Base-by-base conservation (phyloP, 2,329 filamentous ascomycete genomes). In the Paraphoma sp. region DNA sequence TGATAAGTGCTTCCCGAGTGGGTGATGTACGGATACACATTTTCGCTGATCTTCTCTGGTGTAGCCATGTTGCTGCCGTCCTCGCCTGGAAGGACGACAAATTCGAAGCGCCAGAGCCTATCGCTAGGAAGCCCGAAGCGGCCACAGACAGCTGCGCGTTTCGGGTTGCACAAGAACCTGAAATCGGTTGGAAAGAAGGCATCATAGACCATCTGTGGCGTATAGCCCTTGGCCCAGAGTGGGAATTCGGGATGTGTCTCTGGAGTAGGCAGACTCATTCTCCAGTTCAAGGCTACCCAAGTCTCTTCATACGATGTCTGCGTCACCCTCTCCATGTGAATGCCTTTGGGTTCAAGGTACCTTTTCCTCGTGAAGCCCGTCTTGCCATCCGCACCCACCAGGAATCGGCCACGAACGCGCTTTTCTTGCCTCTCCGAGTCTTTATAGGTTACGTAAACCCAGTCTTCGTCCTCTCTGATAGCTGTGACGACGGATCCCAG, bases 311-410 rank as follows among this genome's bases (percentile, higher is more conserved):
- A 44, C 10, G 42, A 45, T 10, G n/a, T 11, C n/a, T 33, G 16
- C 10, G 28, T 14, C 1, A 43, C 48, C 2, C 12, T 17, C 38
- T 51, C 40, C 11, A 51, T n/a, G 6, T 16, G 9, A 9, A 53
- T 48, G 11, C 44, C 51, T n/a, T 12, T 38, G 2, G 43, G 12
- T 18, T 53, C 51, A 18, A 53, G 51, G 28, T 48, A 53, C 23
- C 23, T 23, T 23, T 23, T 23, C 23, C 38, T 41, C 38, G 16
- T 41, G 23, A 23, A 23, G 23, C 23, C 23, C 2, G 23, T 23
- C 23, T 23, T 23, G 23, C 23, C 23, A 23, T 23, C 23, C 3
- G 23, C 23, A 23, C 23, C 23, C 23, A 23, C 23, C 23, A 23
- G 23, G 23, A 23, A 23, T 3, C 5, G 23, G 23, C 23, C 23